Percentiles rank a stretch among this genome's conserved stretches.
These are phyloP conservation scores for Chlorophyllum brunneum DNA, from an alignment of 768 basidiomycete species.

Conservation along the genomic window DNA sequence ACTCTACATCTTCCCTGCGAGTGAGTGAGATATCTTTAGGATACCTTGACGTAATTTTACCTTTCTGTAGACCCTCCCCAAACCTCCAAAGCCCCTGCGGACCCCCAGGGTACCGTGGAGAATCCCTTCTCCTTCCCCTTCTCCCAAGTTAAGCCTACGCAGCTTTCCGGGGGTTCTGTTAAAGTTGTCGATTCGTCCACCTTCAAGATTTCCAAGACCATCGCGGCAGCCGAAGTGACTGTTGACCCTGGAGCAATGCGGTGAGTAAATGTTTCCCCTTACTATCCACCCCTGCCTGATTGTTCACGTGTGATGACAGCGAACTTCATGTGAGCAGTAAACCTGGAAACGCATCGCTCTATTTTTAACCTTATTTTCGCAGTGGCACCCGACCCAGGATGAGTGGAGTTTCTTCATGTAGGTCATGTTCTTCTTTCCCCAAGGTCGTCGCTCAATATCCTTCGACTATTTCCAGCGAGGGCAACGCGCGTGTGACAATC, in stretches of 20 bases:
- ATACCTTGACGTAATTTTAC: not conserved
- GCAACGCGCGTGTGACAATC: slow-evolving; percentile 49
- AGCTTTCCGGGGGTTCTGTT: slow-evolving; percentile 43
- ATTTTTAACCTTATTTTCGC: slow-evolving; percentile 2
- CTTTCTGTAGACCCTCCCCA: slow-evolving; percentile 29
- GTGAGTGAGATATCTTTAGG: slow-evolving; percentile 21
- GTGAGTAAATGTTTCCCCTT: slow-evolving; percentile 20
- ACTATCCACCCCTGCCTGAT: not conserved
- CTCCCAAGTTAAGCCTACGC: slow-evolving; percentile 41
- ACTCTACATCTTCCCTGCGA: slow-evolving; percentile 50
- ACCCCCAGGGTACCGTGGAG: slow-evolving; percentile 42
- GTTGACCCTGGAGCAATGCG: slow-evolving; percentile 56
- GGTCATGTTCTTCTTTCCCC: slow-evolving; percentile 15
- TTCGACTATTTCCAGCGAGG: slow-evolving; percentile 35
- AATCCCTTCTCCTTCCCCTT: slow-evolving; percentile 44
- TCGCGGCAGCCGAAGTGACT: slow-evolving; percentile 54
- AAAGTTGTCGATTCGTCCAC: slow-evolving; percentile 50
- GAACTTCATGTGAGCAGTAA: slow-evolving; percentile 48
- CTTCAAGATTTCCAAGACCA: slow-evolving; percentile 49
- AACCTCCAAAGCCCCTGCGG: slow-evolving; percentile 22
- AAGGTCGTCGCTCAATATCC: not conserved
- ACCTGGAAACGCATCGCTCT: not conserved
- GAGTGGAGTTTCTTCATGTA: slow-evolving; percentile 64
- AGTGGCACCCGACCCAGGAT: slow-evolving; percentile 72
- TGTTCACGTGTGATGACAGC: slow-evolving; percentile 20